Conservation (phyloP, 129 eudicot species). For the Mikania micrantha region DNA sequence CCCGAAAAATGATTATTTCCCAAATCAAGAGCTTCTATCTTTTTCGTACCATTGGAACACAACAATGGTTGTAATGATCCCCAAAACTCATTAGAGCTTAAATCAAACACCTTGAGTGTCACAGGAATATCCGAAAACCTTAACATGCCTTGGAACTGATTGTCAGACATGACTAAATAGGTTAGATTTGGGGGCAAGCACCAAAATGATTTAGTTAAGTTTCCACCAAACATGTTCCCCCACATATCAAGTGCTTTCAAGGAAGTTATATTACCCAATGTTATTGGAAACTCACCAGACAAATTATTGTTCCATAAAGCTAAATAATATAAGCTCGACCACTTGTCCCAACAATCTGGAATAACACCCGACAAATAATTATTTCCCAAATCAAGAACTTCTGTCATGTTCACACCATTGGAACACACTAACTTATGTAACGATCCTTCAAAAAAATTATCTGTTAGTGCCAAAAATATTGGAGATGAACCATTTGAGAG, state of each 20-base stretch:
- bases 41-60: not conserved
- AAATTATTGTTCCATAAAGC: not conserved
- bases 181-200: not conserved
- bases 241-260: not conserved
- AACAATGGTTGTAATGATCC: constrained; percentile 13
- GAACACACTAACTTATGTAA: constrained; percentile 25
- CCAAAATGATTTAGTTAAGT: not conserved
- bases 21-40: constrained; percentile 2
- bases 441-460: too few relatives aligned
- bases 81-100: too few relatives aligned
- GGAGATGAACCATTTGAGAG: too few relatives aligned
- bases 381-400: not conserved
- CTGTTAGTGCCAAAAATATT: too few relatives aligned
- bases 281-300: too few relatives aligned
- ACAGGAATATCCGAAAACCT: not conserved
- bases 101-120: not conserved
- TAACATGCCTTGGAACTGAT: constrained; percentile 14
- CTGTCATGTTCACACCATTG: not conserved
- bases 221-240: too few relatives aligned
- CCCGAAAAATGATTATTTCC: constrained; percentile 17
- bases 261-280: too few relatives aligned
- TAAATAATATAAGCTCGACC: not conserved
- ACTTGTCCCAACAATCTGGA: constrained; percentile 10
- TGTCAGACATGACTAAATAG: constrained; percentile 16
- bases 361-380: constrained; percentile 25